These are phyloP conservation scores for Pythium angustatum DNA, from an alignment of 352 stramenopile genomes.

Conservation along the genomic window DNA sequence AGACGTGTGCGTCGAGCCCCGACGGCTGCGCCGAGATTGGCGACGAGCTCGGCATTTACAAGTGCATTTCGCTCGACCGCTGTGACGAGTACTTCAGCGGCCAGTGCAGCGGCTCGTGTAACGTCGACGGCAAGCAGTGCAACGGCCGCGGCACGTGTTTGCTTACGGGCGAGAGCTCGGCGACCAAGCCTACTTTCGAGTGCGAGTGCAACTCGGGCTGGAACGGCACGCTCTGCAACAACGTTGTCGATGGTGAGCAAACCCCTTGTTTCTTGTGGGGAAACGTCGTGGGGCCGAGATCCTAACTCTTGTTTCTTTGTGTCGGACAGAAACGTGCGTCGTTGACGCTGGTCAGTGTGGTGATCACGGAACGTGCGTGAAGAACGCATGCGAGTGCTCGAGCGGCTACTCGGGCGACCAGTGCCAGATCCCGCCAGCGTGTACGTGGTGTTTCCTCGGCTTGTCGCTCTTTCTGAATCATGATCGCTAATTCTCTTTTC, in stretches of 20 bases:
- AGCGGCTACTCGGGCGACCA: slow-evolving; percentile 48
- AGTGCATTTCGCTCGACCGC: slow-evolving; percentile 74
- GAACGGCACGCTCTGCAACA: slow-evolving; percentile 68
- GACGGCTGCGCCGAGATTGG: slow-evolving; percentile 35
- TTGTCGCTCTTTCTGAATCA: background rate
- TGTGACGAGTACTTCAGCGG: slow-evolving; percentile 72
- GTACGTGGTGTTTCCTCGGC: slow-evolving; percentile 19
- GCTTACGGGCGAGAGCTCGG: slow-evolving; percentile 29
- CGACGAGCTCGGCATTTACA: slow-evolving; percentile 60
- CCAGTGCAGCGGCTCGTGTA: slow-evolving; percentile 42
- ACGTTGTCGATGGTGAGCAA: slow-evolving; percentile 44
- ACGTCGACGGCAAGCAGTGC: slow-evolving; percentile 52
- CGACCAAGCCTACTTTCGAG: slow-evolving; percentile 44
- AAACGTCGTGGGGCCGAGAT: background rate
- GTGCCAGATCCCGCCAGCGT: slow-evolving; percentile 45
- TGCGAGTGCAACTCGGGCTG: slow-evolving; percentile 72
- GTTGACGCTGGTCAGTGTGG: slow-evolving; percentile 47
- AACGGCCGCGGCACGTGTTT: slow-evolving; percentile 68
- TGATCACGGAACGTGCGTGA: slow-evolving; percentile 42
- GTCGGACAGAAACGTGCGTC: slow-evolving; percentile 47
- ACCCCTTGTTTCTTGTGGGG: background rate
- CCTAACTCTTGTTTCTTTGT: background rate
- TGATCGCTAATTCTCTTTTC: background rate
- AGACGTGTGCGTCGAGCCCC: slow-evolving; percentile 21
- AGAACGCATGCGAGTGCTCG: slow-evolving; percentile 39